Percentiles rank a stretch among this genome's conserved stretches.
Conservation (phyloP, 2,329 filamentous ascomycete genomes). For the Alternaria brassicae region DNA sequence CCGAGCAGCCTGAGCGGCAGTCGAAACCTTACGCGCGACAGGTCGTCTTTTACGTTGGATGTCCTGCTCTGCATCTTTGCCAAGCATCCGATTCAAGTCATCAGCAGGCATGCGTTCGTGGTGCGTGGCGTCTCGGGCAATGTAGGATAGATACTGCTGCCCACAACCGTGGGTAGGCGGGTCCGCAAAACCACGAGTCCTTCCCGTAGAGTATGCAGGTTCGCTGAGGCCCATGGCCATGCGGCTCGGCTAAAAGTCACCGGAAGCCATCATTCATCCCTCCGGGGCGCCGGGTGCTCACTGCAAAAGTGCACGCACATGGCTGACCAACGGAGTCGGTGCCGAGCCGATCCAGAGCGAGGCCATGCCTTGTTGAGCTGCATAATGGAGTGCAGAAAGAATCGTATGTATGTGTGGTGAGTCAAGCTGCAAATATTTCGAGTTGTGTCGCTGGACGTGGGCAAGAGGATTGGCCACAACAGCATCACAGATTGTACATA, state of each 20-base stretch:
- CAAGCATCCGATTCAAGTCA: neutral
- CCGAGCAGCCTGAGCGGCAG: neutral
- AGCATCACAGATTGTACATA: neutral
- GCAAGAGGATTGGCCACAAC: neutral
- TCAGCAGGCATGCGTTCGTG: neutral
- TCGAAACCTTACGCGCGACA: neutral
- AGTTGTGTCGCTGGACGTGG: neutral
- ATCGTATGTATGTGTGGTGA: neutral
- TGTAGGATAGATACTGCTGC: neutral
- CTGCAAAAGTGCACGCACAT: slow-evolving; percentile 5
- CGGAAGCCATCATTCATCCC: slow-evolving; percentile 12
- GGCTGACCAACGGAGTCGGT: slow-evolving; percentile 10
- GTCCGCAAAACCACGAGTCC: neutral
- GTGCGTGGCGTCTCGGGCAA: slow-evolving; percentile 7
- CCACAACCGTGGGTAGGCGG: neutral
- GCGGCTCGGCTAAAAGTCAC: slow-evolving; percentile 19
- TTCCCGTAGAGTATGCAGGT: slow-evolving; percentile 9
- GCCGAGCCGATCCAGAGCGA: slow-evolving; percentile 10
- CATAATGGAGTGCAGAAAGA: neutral
- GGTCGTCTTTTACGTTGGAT: too few relatives aligned
- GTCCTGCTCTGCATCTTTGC: neutral
- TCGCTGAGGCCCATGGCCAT: slow-evolving; percentile 9
- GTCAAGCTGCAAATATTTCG: neutral
- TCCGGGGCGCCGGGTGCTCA: slow-evolving; percentile 9
- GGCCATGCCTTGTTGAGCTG: neutral